Evolutionary conservation across 805 yeast genomes (phyloP), one percentile per base, ranked within the genome.

Genomic region (Wickerhamiella shivajii): DNA sequence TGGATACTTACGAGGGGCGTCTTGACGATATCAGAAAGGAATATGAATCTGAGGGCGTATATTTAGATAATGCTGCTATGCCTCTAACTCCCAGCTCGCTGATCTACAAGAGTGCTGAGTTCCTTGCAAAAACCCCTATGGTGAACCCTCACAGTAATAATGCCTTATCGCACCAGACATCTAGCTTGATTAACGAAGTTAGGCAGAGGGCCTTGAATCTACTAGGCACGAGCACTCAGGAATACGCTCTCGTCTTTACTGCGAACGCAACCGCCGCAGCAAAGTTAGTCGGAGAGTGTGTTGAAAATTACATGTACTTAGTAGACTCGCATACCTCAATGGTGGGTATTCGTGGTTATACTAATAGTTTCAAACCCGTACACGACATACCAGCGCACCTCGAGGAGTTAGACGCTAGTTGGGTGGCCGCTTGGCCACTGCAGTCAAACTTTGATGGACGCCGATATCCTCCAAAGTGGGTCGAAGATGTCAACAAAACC

Each of bases 101-200:
- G 5, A 38, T 61, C 4, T 40, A 46, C 18, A 38, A 36, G 5
- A 36, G 50, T 8, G 44, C 54, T 6, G 42, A 46, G 27, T 29
- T 24, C 5, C 36, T 64, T 22, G 29, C 49, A 7, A 10, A 41
- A 1, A 41, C 40, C 16, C 34, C 55, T 3, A 44, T 47, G 14
- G 63, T 58, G 5, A 64, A 64, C 39, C 66, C 69, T 3, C 69
- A 64, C 37, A 63, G 67, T 5, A 49, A 45, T 12, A 56, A 63
- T 4, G 25, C 41, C n/a, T 38, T 58, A 2, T 61, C 66, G 0
- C 39, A 39, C 16, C 33, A 32, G 5, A 45, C 66, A 0, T 38
- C 50, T 1, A 29, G 27, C 2, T 12, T 52, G 30, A 43, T 63
- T 3, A 46, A 50, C 1, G 23, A 32, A 7, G 44, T 57, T 2